Evolutionary conservation across 2,329 filamentous ascomycete genomes (phyloP), one percentile per base, ranked within the genome.

Genomic region (Trichoderma simmonsii): DNA sequence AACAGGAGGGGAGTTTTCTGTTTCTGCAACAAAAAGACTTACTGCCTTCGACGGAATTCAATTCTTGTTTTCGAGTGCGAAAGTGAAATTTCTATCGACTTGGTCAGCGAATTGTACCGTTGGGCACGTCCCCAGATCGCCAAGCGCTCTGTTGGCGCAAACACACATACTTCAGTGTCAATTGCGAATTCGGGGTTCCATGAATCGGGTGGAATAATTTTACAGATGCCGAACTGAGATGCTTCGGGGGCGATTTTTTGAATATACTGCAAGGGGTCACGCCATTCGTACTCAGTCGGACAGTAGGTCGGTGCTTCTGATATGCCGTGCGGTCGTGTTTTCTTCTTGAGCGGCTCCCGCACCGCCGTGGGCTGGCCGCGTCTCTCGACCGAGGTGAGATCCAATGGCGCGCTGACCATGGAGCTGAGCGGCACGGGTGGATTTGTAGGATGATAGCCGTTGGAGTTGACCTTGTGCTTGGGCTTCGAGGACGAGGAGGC

Each of bases 11-110:
- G n/a, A 14, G 32, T 14, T 48, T 51, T 67, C 28, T 66, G 65
- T 36, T 56, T 56, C 43, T 15, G 18, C 15, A 4, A 32, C 26
- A 12, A 39, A 59, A 34, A 70, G 72, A 87, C 90, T 83, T 89
- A 97, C 94, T 96, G 87, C 96, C 96, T 92, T 99, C 96, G 63
- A 98, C 94, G 18, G 95, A 97, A 82, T 99, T 99, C 73, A 99
- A 86, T 82, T 98, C 95, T 81, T 99, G 96, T 80, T 97, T 94
- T 80, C 96, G 90, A 15, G 96, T 99, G 75, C 94, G 91, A 80
- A 99, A 99, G 81, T 99, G 96, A 79, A 99, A 99, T 82, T 91
- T 93, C 95, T 98, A 66, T 26, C 72, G 18, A 28, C n/a, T 26
- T 14, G 70, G 71, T 77, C 67, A 74, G 73, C 79, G 75, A 63